Percentiles rank a stretch among this genome's conserved stretches.
These are phyloP conservation scores for Hebeloma cylindrosporum DNA, from an alignment of 768 basidiomycete genomes.

Conservation along the genomic window DNA sequence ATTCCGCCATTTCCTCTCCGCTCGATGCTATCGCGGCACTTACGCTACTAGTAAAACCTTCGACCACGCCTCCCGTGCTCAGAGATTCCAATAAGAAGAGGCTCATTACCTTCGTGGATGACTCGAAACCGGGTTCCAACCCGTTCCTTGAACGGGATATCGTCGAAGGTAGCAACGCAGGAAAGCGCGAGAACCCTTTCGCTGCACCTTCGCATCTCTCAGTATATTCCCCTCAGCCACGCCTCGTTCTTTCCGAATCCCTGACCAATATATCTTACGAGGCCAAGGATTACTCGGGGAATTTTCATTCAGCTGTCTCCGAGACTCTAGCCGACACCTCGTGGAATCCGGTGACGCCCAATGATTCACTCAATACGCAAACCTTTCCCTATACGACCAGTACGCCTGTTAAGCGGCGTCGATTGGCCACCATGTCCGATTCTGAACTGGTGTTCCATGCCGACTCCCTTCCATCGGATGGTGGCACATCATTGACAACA, in stretches of 20 bases:
- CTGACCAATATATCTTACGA: slow-evolving; percentile 1
- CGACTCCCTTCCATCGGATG: background rate
- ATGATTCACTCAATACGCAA: background rate
- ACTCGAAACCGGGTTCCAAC: background rate
- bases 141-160: background rate
- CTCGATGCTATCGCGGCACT: background rate
- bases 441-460: background rate
- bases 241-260: slow-evolving; percentile 2
- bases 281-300: background rate
- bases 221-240: background rate
- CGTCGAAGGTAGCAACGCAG: background rate
- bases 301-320: slow-evolving; percentile 3
- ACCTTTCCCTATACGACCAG: slow-evolving; percentile 16
- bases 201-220: background rate
- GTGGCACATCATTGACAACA: background rate
- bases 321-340: background rate
- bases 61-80: background rate
- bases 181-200: background rate
- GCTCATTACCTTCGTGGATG: background rate
- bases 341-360: background rate
- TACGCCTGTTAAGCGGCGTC: slow-evolving; percentile 13
- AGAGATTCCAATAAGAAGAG: background rate
- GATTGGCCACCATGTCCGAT: background rate
- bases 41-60: background rate
- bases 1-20: slow-evolving; percentile 7